Conservation (phyloP, 202 grass and related monocot genomes). For the Hordeum pubiflorum region DNA sequence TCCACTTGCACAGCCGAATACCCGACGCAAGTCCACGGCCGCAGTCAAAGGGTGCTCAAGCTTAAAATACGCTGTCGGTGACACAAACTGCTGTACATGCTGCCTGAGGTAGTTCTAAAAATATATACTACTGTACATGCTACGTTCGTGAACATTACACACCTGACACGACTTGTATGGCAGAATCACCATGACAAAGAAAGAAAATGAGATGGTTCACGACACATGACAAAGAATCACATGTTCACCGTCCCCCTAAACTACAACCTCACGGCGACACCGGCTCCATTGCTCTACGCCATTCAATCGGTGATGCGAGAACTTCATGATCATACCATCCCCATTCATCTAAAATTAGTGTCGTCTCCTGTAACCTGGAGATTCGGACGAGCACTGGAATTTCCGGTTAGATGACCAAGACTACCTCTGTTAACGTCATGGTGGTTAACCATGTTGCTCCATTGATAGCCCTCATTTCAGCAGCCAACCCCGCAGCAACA, state of each 20-base stretch:
- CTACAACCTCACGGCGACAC: neutral
- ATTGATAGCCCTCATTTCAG: conserved; percentile 66
- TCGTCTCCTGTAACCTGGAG: neutral
- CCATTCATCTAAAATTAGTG: neutral
- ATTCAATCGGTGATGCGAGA: neutral
- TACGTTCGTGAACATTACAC: neutral
- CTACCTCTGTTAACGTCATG: neutral
- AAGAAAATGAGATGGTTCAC: neutral
- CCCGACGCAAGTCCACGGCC: neutral
- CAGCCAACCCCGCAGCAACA: conserved; percentile 79
- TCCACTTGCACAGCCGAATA: neutral
- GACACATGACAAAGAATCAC: neutral
- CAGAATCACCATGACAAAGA: neutral
- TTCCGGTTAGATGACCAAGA: neutral
- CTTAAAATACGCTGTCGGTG: neutral
- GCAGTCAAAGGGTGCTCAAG: neutral
- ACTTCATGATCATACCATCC: neutral
- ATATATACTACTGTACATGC: neutral
- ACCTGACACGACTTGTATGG: neutral
- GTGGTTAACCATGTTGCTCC: conserved; percentile 16
- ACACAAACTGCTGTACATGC: neutral
- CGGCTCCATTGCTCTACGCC: neutral
- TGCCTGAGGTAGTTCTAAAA: neutral
- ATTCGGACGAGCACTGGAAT: neutral
- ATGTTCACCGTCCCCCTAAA: neutral